Evolutionary conservation across 2,329 filamentous ascomycete species (phyloP), one percentile per base, ranked within the genome.

Genomic region (Myriosclerotinia scirpicola): DNA sequence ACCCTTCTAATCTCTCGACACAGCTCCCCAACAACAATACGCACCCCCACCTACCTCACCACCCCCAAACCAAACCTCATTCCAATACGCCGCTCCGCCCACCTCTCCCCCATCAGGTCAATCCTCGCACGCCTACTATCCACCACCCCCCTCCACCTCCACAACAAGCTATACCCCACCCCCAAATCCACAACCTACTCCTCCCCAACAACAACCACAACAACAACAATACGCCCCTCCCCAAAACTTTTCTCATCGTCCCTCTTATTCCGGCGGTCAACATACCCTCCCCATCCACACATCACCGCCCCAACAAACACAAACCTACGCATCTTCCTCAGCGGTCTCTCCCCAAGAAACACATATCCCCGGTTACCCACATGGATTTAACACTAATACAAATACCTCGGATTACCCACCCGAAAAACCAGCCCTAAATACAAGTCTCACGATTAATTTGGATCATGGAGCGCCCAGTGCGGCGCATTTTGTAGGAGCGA

Each of bases 401-500:
- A 62, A 66, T n/a, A 26, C 55, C 1, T 54, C 46, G 7, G 69
- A 69, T 14, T 72, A 73, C 55, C 72, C 72, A 5, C 64, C 64
- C 5, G 73, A 76, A 56, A 76, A 77, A 58, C 68, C 73, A 44
- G 65, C 70, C 6, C 56, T 78, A n/a, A 73, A 78, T 61, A 75
- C 71, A 7, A 75, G 73, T 58, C 36, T 71, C 40, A 48, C 71
- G 9, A 22, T 40, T 4, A 75, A 75, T 67, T 71, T 80, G 20
- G 77, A 79, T 3, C 79, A 80, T 26, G 80, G 79, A 17, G 80
- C 81, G 0, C 74, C 75, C 17, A 63, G 72, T 20, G 74, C 73
- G n/a, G 68, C 52, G 9, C 84, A 90, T 67, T 93, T 94, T 70
- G 77, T 82, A 7, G 91, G 90, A 40, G 87, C 85, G 0, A 79